Base-by-base conservation (phyloP, 352 stramenopile species). In the Phytopythium aichiense region DNA sequence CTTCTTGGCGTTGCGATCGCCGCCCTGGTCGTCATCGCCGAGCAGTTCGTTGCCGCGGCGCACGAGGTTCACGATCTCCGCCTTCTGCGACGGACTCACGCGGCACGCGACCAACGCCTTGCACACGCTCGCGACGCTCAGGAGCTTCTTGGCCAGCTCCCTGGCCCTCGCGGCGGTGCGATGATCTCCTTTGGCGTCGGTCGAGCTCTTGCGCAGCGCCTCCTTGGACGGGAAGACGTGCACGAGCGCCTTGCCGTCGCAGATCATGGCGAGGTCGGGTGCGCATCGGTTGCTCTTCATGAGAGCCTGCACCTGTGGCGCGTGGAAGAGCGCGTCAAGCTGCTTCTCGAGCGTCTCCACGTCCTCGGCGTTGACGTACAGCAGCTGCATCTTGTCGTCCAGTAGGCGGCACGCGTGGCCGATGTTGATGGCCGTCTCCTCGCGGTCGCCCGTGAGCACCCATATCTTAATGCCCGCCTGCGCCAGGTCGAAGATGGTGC, bases 351-450 rank as follows among this genome's bases (percentile, higher is more conserved):
- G 66, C 9, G 63, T 61, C 6, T 77, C 65, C 1, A 79, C 35
- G 1, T 63, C 49, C 56, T 88, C 79, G 22, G 79, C 71, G 49
- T 91, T 88, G 30, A 91, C 71, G 45, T 88, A 89, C 2, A 87
- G 57, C 33, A 87, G 48, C 43, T 91, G 75, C 77, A 88, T 92
- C 37, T 72, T 77, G 43, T 89, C 77, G 60, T 86, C 79, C 31
- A 91, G 74, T 0, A 91, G 71, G 18, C 73, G 75, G 50, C 81
- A 91, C 0, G 94, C 94, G 50, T 98, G 95, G 18, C 90, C 96
- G 59, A 99, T 99, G 73, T 99, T 98, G 60, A 99, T 94, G 1
- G 97, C 97, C 2, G 97, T 99, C 67, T 99, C 97, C 57, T 97
- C 81, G 49, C 98, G 98, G 68, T 99, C 97, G 33, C 97, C 97